phyloP scores from a whole-genome alignment of 2,329 filamentous ascomycete genomes.

The Penicillium crustosum region DNA sequence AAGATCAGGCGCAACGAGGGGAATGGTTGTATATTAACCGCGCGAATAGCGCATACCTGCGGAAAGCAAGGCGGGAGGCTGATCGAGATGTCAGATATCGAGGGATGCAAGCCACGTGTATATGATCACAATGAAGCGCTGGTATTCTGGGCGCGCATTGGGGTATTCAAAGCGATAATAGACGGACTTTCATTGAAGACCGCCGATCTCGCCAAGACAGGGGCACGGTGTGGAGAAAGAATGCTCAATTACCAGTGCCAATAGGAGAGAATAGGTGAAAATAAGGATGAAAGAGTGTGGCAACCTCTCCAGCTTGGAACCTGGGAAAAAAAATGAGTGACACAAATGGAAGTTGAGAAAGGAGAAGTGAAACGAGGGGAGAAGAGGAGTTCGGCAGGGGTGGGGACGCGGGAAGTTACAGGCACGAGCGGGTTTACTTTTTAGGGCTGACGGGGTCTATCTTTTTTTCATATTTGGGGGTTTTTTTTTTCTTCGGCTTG shows the following conservation, averaged over 20 bases:
- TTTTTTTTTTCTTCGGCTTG: no score
- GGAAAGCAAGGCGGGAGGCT: conserved; percentile 8
- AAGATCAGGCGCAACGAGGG: conserved; percentile 8
- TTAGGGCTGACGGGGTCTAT: conserved; percentile 8
- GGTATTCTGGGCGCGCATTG: conserved; percentile 16
- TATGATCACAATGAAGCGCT: conserved; percentile 3
- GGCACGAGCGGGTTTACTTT: background rate
- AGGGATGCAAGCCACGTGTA: conserved; percentile 3
- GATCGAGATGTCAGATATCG: background rate
- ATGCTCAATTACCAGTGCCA: conserved; percentile 9
- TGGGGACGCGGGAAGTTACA: conserved; percentile 9
- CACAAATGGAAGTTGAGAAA: conserved; percentile 7
- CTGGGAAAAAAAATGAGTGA: conserved; percentile 5
- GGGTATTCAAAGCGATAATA: conserved; percentile 5
- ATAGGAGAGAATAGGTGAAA: background rate
- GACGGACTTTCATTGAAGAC: conserved; percentile 8
- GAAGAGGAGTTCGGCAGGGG: background rate
- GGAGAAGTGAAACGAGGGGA: conserved; percentile 2
- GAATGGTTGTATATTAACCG: conserved; percentile 15
- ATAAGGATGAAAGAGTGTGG: conserved; percentile 9
- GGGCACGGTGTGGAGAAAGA: conserved; percentile 19
- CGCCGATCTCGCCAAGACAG: conserved; percentile 24
- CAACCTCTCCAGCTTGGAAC: background rate
- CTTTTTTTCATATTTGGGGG: background rate
- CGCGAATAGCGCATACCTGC: conserved; percentile 21